These are phyloP conservation scores for Penicillium atrosanguineum DNA, from an alignment of 495 filamentous ascomycete species.

Conservation along the genomic window DNA sequence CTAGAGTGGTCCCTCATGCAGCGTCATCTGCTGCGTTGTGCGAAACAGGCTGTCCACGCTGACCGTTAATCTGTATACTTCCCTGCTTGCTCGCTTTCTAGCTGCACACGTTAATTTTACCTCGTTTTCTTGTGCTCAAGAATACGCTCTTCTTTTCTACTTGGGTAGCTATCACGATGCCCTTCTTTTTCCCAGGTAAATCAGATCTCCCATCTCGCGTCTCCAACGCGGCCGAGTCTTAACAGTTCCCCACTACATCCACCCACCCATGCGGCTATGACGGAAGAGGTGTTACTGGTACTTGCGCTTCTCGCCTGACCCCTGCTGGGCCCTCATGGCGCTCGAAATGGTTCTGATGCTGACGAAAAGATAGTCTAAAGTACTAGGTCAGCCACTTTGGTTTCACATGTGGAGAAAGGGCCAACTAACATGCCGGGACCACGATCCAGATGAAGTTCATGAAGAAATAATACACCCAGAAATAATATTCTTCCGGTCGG, in stretches of 20 bases:
- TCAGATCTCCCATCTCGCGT: not conserved
- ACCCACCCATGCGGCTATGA: slow-evolving; percentile 21
- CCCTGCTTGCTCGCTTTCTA: not conserved
- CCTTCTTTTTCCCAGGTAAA: not conserved
- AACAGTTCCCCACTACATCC: slow-evolving; percentile 8
- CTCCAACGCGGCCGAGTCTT: slow-evolving; percentile 1
- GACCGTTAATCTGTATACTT: not conserved
- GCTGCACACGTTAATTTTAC: not conserved
- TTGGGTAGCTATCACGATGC: not conserved
- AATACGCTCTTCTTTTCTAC: not conserved
- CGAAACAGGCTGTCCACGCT: slow-evolving; percentile 1
- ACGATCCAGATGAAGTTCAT: slow-evolving; percentile 89
- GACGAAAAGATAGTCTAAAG: slow-evolving; percentile 50
- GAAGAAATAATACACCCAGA: slow-evolving; percentile 83
- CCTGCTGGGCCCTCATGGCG: slow-evolving; percentile 44
- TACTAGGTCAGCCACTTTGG: slow-evolving; percentile 5
- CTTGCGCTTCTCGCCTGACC: slow-evolving; percentile 35
- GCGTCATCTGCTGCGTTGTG: slow-evolving; percentile 11
- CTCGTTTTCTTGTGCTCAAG: not conserved
- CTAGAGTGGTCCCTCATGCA: slow-evolving; percentile 11
- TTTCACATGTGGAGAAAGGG: not conserved
- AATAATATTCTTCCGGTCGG: slow-evolving; percentile 77
- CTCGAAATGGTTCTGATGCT: slow-evolving; percentile 48
- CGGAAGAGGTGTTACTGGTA: slow-evolving; percentile 28
- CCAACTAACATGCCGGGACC: slow-evolving; percentile 58